These are phyloP conservation scores for Penicillium angulare DNA, from an alignment of 495 filamentous ascomycete genomes.

Conservation along the genomic window DNA sequence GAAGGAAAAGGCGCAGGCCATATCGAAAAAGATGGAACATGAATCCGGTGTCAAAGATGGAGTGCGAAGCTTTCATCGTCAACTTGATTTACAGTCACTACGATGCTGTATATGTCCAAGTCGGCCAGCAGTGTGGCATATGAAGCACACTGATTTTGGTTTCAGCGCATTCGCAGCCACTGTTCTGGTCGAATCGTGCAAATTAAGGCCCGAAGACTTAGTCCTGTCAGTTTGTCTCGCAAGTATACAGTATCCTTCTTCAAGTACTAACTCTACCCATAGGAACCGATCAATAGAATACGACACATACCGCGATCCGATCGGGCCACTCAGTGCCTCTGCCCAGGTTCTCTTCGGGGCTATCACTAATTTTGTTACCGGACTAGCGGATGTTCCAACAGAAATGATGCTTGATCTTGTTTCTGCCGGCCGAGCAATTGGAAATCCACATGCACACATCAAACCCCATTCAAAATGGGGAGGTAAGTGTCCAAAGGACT, in stretches of 20 bases:
- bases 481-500: background rate
- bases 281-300: conserved; percentile 69
- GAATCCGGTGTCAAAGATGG: conserved; percentile 65
- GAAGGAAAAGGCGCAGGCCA: conserved; percentile 51
- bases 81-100: conserved; percentile 58
- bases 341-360: conserved; percentile 75
- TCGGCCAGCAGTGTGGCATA: conserved; percentile 67
- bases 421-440: conserved; percentile 54
- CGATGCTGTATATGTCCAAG: conserved; percentile 64
- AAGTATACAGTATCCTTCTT: background rate
- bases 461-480: conserved; percentile 13
- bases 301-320: conserved; percentile 68
- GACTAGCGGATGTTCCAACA: conserved; percentile 75
- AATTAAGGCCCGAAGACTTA: conserved; percentile 60
- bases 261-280: background rate
- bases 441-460: conserved; percentile 51
- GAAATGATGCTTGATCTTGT: conserved; percentile 63
- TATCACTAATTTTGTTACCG: conserved; percentile 71
- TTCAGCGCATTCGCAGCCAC: conserved; percentile 70
- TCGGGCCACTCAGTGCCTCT: conserved; percentile 69
- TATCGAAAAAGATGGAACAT: conserved; percentile 58
- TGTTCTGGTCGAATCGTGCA: conserved; percentile 59
- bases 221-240: conserved; percentile 56
- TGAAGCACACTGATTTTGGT: conserved; percentile 59
- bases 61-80: conserved; percentile 67